A percentile compares a stretch with the other conserved stretches of the same genome.
These are phyloP conservation scores for Solanum megistacrolobum DNA, from an alignment of 257 asterid genomes.

Conservation along the genomic window DNA sequence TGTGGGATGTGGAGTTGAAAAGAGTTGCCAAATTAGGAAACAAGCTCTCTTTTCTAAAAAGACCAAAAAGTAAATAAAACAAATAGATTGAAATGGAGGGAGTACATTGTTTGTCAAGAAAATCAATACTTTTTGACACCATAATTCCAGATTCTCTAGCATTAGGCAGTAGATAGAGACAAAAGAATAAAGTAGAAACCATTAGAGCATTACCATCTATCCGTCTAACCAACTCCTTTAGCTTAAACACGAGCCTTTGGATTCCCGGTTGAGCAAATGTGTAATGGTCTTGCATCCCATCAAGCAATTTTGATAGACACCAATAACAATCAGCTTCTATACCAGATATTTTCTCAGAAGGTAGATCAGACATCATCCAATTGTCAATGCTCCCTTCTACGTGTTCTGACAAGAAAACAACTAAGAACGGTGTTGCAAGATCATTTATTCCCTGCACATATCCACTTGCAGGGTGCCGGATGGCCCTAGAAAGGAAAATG, in stretches of 20 bases:
- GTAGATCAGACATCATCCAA: slow-evolving; percentile 67
- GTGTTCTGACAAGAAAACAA: slow-evolving; percentile 86
- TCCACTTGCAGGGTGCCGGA: slow-evolving; percentile 98
- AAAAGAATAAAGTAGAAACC: neutral
- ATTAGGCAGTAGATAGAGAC: neutral
- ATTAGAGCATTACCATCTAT: slow-evolving; percentile 60
- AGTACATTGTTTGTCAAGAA: neutral
- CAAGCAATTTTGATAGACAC: slow-evolving; percentile 93
- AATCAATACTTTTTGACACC: neutral
- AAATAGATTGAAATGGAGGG: neutral
- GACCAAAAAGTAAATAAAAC: neutral
- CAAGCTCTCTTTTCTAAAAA: neutral
- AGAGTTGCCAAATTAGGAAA: neutral
- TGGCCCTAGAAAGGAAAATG: slow-evolving; percentile 51
- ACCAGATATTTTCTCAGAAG: slow-evolving; percentile 54
- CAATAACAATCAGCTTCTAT: slow-evolving; percentile 97
- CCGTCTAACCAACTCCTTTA: slow-evolving; percentile 91
- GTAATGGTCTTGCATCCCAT: slow-evolving; percentile 98
- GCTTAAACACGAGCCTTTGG: slow-evolving; percentile 89
- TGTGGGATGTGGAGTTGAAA: neutral
- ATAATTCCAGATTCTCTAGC: neutral
- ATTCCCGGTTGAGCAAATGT: slow-evolving; percentile 99
- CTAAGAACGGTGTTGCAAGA: slow-evolving; percentile 89
- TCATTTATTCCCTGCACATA: slow-evolving; percentile 98
- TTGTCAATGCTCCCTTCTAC: slow-evolving; percentile 62